These are phyloP conservation scores for Lupinus albus DNA, from an alignment of 306 rosid genomes.

Conservation along the genomic window DNA sequence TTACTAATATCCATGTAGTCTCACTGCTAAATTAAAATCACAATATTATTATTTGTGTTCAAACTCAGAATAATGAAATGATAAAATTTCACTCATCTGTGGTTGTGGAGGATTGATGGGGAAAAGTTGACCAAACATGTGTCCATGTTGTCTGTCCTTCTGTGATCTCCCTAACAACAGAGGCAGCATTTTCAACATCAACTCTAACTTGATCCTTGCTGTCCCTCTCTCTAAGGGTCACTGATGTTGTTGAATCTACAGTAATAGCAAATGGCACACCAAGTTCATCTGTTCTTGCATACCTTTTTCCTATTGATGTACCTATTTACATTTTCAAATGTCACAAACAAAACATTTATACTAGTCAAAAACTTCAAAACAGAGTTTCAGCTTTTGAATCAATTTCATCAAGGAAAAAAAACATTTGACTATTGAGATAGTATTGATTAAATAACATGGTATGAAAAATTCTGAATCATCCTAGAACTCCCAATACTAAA, in stretches of 20 bases:
- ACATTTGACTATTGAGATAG: too few species aligned
- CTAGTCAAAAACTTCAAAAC: background rate
- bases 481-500: too few species aligned
- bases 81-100: constrained; percentile 54
- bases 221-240: constrained; percentile 84
- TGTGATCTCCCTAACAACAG: constrained; percentile 63
- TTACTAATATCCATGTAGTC: constrained; percentile 1
- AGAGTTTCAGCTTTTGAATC: background rate
- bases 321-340: constrained; percentile 49
- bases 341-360: constrained; percentile 2
- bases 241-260: constrained; percentile 67
- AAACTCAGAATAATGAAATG: background rate
- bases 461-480: too few species aligned
- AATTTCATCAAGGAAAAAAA: background rate
- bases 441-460: too few species aligned
- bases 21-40: constrained; percentile 21
- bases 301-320: constrained; percentile 83
- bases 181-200: constrained; percentile 65
- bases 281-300: constrained; percentile 87
- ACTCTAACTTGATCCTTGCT: constrained; percentile 87
- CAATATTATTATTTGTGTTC: constrained; percentile 9
- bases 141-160: constrained; percentile 75
- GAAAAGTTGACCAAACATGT: constrained; percentile 73
- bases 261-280: constrained; percentile 88
- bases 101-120: constrained; percentile 72